phyloP scores from a whole-genome alignment of 2,329 filamentous ascomycete genomes.

The Aspergillus bombycis region DNA sequence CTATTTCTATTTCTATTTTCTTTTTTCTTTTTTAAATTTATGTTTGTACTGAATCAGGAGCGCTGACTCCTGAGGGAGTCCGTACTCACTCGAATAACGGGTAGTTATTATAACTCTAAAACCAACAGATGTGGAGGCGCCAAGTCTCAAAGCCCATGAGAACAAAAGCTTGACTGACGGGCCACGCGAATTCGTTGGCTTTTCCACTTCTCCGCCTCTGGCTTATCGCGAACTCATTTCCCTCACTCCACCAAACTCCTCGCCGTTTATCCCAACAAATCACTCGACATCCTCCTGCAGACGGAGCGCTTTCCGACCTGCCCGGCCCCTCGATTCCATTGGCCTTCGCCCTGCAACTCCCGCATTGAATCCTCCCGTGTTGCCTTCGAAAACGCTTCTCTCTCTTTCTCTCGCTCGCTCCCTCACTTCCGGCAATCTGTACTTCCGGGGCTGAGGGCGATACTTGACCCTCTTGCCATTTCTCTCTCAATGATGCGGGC shows the following conservation, averaged over 20 bases:
- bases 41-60: no score
- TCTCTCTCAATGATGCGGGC: conserved; percentile 23
- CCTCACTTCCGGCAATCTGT: conserved; percentile 61
- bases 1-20: no score
- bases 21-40: no score
- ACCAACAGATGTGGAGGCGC: conserved; percentile 19
- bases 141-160: conserved; percentile 30
- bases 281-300: neutral
- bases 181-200: conserved; percentile 28
- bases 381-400: conserved; percentile 14
- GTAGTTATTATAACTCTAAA: conserved; percentile 3
- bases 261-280: neutral
- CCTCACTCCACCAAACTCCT: neutral
- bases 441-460: conserved; percentile 6
- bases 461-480: neutral
- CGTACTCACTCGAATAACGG: neutral
- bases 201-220: conserved; percentile 25
- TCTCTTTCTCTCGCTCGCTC: conserved; percentile 54
- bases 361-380: conserved; percentile 6
- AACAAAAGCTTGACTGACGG: conserved; percentile 35
- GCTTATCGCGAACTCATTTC: conserved; percentile 30
- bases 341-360: neutral
- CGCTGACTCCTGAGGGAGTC: no score
- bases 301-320: neutral
- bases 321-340: neutral